A percentile compares a stretch with the other conserved stretches of the same genome.
These are phyloP conservation scores for Fonsecaea multimorphosa DNA, from an alignment of 2,329 filamentous ascomycete species.

Conservation along the genomic window DNA sequence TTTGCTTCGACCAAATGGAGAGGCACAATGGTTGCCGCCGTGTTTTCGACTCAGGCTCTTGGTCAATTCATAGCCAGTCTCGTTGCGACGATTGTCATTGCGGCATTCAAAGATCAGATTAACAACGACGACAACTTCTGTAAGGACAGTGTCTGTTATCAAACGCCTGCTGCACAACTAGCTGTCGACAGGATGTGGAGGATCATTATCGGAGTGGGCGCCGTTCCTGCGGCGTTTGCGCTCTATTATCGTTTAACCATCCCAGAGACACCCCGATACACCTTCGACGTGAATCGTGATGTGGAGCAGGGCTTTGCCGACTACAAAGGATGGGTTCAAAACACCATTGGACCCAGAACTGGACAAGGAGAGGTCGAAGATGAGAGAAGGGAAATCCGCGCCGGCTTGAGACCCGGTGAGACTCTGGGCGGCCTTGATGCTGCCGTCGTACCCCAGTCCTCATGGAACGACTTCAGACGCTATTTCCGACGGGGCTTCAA, in stretches of 20 bases:
- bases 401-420: slow-evolving; percentile 62
- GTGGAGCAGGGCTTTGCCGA: slow-evolving; percentile 75
- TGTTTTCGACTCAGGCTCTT: slow-evolving; percentile 85
- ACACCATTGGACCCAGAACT: slow-evolving; percentile 67
- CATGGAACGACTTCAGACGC: slow-evolving; percentile 70
- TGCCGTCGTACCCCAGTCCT: slow-evolving; percentile 67
- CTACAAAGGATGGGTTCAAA: slow-evolving; percentile 60
- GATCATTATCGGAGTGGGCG: slow-evolving; percentile 77
- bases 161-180: slow-evolving; percentile 66
- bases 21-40: slow-evolving; percentile 83
- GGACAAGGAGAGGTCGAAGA: slow-evolving; percentile 71
- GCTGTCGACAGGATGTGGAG: slow-evolving; percentile 90
- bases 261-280: slow-evolving; percentile 85
- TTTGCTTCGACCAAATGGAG: slow-evolving; percentile 82
- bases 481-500: slow-evolving; percentile 76
- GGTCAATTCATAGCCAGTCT: slow-evolving; percentile 80
- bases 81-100: slow-evolving; percentile 70
- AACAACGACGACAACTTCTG: slow-evolving; percentile 64
- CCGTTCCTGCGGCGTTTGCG: slow-evolving; percentile 79
- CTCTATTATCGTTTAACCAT: slow-evolving; percentile 87
- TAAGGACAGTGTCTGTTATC: slow-evolving; percentile 59
- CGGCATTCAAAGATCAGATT: slow-evolving; percentile 64
- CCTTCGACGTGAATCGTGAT: slow-evolving; percentile 78
- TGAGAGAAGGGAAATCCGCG: slow-evolving; percentile 52
- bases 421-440: slow-evolving; percentile 58